A percentile compares a stretch with the other conserved stretches of the same genome.
Evolutionary conservation across 2,329 filamentous ascomycete genomes (phyloP).

Genomic region (Hymenotorrendiella dingleyae): DNA sequence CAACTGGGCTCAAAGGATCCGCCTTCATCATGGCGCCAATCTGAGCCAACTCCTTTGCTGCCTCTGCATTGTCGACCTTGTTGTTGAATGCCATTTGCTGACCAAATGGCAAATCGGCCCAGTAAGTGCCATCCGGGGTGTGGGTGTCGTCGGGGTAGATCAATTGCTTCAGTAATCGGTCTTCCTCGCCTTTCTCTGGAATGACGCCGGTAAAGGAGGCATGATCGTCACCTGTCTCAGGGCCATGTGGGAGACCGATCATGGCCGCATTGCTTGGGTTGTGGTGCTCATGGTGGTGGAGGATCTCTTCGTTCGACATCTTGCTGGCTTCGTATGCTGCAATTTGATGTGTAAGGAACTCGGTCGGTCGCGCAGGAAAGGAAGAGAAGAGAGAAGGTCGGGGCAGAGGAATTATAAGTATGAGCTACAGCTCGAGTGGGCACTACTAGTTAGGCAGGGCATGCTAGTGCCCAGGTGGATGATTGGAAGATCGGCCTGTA

Average conservation of each 20-base stretch:
- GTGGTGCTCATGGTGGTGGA: conserved; percentile 23
- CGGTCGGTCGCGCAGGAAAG: not conserved
- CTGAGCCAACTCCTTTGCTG: conserved; percentile 56
- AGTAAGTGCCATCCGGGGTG: conserved; percentile 77
- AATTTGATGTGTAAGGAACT: not conserved
- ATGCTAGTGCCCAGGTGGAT: too few relatives aligned
- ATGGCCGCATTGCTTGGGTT: conserved; percentile 24
- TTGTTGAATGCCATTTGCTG: conserved; percentile 71
- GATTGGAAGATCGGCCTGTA: too few relatives aligned
- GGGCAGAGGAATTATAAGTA: too few relatives aligned
- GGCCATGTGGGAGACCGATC: conserved; percentile 27
- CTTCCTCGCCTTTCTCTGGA: conserved; percentile 36
- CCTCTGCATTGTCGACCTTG: conserved; percentile 65
- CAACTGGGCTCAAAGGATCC: conserved; percentile 77
- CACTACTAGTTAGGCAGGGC: too few relatives aligned
- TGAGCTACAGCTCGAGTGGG: too few relatives aligned
- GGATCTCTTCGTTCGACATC: conserved; percentile 20
- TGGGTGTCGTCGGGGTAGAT: conserved; percentile 87
- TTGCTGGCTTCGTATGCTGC: conserved; percentile 5
- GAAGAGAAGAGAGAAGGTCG: too few relatives aligned
- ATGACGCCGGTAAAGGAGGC: conserved; percentile 11
- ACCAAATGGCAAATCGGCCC: conserved; percentile 74
- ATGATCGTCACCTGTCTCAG: conserved; percentile 29
- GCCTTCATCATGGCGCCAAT: conserved; percentile 79
- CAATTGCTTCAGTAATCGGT: conserved; percentile 66